Evolutionary conservation across 2,329 filamentous ascomycete species (phyloP).

Genomic region (Alternaria sp.): DNA sequence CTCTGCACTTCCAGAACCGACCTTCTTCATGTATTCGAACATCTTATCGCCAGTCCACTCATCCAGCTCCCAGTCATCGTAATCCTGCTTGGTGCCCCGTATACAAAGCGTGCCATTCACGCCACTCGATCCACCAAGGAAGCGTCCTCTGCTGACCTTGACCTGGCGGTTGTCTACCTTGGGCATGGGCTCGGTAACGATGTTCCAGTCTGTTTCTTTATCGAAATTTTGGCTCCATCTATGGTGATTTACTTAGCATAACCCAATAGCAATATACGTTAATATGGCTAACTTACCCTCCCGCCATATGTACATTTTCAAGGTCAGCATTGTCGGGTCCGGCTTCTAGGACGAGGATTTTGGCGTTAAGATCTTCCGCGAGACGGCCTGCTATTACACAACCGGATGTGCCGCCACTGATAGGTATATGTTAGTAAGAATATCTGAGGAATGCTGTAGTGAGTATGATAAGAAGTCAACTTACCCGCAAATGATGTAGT

Average conservation of each 20-base stretch:
- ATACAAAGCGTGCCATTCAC: constrained; percentile 60
- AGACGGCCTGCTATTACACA: constrained; percentile 58
- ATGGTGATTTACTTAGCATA: not conserved
- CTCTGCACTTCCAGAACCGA: not conserved
- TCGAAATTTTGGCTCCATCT: constrained; percentile 56
- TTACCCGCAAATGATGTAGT: constrained; percentile 39
- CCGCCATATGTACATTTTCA: constrained; percentile 60
- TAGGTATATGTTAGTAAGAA: not conserved
- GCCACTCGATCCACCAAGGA: constrained; percentile 58
- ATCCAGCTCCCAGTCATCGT: constrained; percentile 63
- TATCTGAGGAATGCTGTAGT: too few relatives aligned
- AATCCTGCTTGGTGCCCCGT: constrained; percentile 56
- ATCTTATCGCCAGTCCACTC: constrained; percentile 65
- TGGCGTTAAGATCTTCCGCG: constrained; percentile 52
- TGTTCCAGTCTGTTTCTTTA: constrained; percentile 60
- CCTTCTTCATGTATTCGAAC: constrained; percentile 63
- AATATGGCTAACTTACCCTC: constrained; percentile 39
- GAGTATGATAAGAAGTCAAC: not conserved
- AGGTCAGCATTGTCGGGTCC: constrained; percentile 54
- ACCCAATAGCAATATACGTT: too few relatives aligned
- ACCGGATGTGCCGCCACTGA: constrained; percentile 55
- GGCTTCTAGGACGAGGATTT: constrained; percentile 56
- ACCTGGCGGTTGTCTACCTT: constrained; percentile 53
- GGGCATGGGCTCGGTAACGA: constrained; percentile 51
- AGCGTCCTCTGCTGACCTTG: constrained; percentile 58